phyloP scores from a whole-genome alignment of 73 alveolate species.

The Uronychia setigera region DNA sequence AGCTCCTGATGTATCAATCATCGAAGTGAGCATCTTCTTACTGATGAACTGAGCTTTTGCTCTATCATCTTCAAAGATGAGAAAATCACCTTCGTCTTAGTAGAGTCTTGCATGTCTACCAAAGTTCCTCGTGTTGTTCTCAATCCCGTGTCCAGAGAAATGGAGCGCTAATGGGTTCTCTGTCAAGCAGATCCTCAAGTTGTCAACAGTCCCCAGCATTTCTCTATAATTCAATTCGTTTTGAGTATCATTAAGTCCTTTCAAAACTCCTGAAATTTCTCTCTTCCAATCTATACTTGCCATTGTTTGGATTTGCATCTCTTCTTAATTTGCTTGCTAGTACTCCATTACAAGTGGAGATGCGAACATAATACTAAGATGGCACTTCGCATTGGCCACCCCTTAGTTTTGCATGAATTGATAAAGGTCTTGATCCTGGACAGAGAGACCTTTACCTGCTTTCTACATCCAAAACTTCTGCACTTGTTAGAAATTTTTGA shows the following conservation, averaged over 20 bases:
- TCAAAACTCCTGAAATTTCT: conserved; percentile 39
- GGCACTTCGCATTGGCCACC: conserved; percentile 42
- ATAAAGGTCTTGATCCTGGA: not conserved
- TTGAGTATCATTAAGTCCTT: conserved; percentile 19
- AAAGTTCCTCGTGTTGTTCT: conserved; percentile 38
- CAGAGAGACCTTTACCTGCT: not conserved
- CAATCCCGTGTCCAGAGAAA: conserved; percentile 71
- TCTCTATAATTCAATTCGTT: conserved; percentile 41
- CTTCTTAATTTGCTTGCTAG: conserved; percentile 10
- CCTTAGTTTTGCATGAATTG: not conserved
- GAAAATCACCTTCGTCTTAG: conserved; percentile 55
- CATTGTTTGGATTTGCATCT: not conserved
- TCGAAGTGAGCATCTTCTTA: conserved; percentile 30
- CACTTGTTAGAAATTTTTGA: not conserved
- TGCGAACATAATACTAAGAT: conserved; percentile 44
- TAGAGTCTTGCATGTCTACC: conserved; percentile 28
- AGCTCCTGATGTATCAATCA: conserved; percentile 37
- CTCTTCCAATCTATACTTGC: conserved; percentile 37
- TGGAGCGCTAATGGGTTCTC: conserved; percentile 60
- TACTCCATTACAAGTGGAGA: conserved; percentile 57
- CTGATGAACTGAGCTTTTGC: conserved; percentile 51
- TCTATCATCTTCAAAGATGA: conserved; percentile 56
- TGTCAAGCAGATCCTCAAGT: conserved; percentile 22
- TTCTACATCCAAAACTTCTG: not conserved
- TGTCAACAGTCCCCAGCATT: conserved; percentile 50